Base-by-base conservation (phyloP, 2,329 filamentous ascomycete genomes). In the Calycina marina region DNA sequence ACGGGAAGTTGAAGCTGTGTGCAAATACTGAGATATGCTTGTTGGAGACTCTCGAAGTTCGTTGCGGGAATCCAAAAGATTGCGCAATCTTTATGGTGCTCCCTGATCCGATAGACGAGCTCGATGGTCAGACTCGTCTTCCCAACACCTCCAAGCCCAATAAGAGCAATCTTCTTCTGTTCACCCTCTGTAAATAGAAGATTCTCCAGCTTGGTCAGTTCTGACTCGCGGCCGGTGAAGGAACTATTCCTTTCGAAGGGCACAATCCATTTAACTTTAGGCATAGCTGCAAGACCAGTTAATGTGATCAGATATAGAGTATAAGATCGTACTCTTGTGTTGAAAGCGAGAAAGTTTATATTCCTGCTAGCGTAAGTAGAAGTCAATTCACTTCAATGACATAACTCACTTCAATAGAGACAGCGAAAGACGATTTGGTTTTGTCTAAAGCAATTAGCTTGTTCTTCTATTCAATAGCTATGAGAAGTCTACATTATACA, bases 1-100 rank as follows among this genome's bases (percentile, higher is more conserved):
- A 8, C 25, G 2, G 14, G 25, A 3, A 28, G 10, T 11, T 13
- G 9, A 28, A 28, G 25, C 25, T 28, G 25, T 28, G 10, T 9
- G 3, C 9, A 9, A 28, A 13, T 13, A 14, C 14, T 13, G 2
- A 28, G 3, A 28, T 28, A 28, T 13, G 25, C 25, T 28, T 28
- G 25, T 11, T 28, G 25, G 2, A 28, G 25, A 14, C 25, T 28
- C 14, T 28, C 25, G 2, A 14, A 11, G 25, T 28, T 28, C 8
- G 25, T 28, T 28, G 25, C 25, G 25, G 25, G 25, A 8, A 28
- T n/a, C 25, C 25, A 28, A 13, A 28, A 11, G 14, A 28, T 13
- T 28, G 25, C 14, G 25, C 25, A 28, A 28, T 28, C 14, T 12
- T 28, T 28, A 28, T 28, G 14, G 2, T 3, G 10, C 2, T 28